Evolutionary conservation across 805 yeast genomes (phyloP), one percentile per base, ranked within the genome.

Genomic region (Torulaspora indica): DNA sequence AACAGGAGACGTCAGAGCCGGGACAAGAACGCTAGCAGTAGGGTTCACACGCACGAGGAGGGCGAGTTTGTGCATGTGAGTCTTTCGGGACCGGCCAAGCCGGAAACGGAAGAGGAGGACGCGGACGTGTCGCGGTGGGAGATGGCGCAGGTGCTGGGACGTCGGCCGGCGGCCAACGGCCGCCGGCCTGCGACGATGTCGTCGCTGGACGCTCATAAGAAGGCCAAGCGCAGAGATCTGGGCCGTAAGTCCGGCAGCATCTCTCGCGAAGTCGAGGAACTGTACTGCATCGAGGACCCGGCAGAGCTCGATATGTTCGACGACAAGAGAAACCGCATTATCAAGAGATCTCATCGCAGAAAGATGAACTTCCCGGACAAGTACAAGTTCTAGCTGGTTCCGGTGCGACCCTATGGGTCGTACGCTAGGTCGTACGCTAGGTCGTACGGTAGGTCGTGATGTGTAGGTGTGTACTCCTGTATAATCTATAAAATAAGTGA

Each of bases 241-340:
- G 28, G 28, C 10, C 28, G n/a, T 8, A 25, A 25, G 10, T 12
- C 28, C 4, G 28, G 8, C 5, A 25, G 10, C n/a, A 8, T 25
- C 10, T 17, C 9, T 23, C 31, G 38, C 42, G 6, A 12, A 20
- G 29, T 22, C 23, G 42, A 38, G 13, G 47, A 48, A 22, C 20
- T 43, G 30, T 24, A 33, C 9, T 36, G 42, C 17, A 38, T 42
- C 44, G 52, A 45, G 43, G 57, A 49, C 24, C 46, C 56, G 12
- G 32, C 38, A 8, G 51, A 47, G 24, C 49, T 49, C 20, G 47
- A 47, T n/a, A 49, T 38, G 42, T 55, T 36, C 34, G 62, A 57
- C 39, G 61, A 56, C 43, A 58, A 58, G 47, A 41, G 52, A 46
- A 46, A 44, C 35, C 54, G 63, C 28, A 48, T 50, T 36, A 30